Base-by-base conservation (phyloP, 768 basidiomycete genomes). In the Kwoniella botswanensis region DNA sequence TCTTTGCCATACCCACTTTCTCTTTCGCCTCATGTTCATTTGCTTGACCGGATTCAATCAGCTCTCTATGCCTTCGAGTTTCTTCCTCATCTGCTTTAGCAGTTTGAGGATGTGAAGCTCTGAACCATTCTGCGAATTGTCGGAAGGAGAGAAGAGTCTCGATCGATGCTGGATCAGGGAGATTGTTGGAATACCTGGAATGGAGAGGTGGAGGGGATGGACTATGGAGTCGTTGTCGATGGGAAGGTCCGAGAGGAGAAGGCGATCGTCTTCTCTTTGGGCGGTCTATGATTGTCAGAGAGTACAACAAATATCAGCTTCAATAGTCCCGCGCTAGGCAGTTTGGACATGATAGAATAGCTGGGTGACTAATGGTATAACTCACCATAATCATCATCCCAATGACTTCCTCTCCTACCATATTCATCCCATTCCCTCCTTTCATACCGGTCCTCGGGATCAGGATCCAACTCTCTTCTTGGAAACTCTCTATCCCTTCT, bases 1-100 rank as follows among this genome's bases (percentile, higher is more conserved):
- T 89, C 71, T 79, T 80, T 18, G 71, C 77, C 77, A 83, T 80
- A 4, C 78, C 80, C 13, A 76, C 76, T 57, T 70, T 71, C 57
- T 77, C 79, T 63, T 76, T 76, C 3, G 57, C 64, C 7, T 61
- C 60, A 5, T 24, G 13, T 18, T 54, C 70, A 21, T 43, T 60
- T 1, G 60, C 71, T 4, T 63, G 63, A 5, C 71, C 76, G 57
- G 59, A 68, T 60, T 78, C 74, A 4, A 74, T 62, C 54, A 65
- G 68, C 60, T 67, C 67, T 54, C 73, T 63, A 41, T 58, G 56
- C 44, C 62, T 73, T 44, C 70, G 60, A 15, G 76, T 57, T 41
- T 80, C 79, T 50, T 80, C 79, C 26, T 78, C 76, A 65, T 80
- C 79, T 55, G 69, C 74, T 60, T 74, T 74, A 44, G 79, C 79